phyloP scores from a whole-genome alignment of 768 basidiomycete species.

The Xerocomus brunneocitrinus region DNA sequence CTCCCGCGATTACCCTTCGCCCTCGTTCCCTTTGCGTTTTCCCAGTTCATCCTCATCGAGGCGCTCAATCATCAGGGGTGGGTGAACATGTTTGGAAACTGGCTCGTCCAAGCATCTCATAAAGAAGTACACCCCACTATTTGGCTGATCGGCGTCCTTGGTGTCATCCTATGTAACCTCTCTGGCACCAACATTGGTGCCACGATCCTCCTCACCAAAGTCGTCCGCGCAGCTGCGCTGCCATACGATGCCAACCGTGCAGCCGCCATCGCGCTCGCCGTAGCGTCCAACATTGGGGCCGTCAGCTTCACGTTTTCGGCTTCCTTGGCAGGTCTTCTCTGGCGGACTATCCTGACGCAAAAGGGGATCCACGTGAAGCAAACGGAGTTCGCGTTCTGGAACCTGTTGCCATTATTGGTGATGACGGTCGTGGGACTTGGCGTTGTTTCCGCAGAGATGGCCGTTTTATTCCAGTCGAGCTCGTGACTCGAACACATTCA shows the following conservation, averaged over 20 bases:
- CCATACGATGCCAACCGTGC: constrained; percentile 41
- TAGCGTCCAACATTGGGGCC: constrained; percentile 88
- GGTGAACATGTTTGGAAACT: constrained; percentile 76
- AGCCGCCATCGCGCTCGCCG: constrained; percentile 70
- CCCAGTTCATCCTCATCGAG: constrained; percentile 92
- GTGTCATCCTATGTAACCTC: constrained; percentile 74
- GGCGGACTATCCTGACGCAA: constrained; percentile 68
- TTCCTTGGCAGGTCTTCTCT: constrained; percentile 83
- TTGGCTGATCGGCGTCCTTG: constrained; percentile 66
- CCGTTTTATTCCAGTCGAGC: constrained; percentile 37
- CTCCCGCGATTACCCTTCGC: constrained; percentile 73
- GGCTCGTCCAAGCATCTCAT: constrained; percentile 50
- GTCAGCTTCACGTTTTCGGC: constrained; percentile 87
- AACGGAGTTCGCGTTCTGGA: constrained; percentile 67
- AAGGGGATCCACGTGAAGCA: constrained; percentile 64
- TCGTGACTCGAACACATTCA: not conserved
- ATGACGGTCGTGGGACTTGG: constrained; percentile 65
- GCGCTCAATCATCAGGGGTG: constrained; percentile 78
- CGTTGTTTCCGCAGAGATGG: constrained; percentile 78
- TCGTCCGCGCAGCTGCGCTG: constrained; percentile 49
- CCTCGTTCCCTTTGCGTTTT: constrained; percentile 88
- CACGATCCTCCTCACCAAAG: constrained; percentile 82
- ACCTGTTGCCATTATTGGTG: constrained; percentile 55
- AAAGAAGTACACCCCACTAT: constrained; percentile 46
- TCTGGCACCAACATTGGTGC: constrained; percentile 93